Conservation (phyloP, 78 protist species). For the Pigoraptor vietnamica region DNA sequence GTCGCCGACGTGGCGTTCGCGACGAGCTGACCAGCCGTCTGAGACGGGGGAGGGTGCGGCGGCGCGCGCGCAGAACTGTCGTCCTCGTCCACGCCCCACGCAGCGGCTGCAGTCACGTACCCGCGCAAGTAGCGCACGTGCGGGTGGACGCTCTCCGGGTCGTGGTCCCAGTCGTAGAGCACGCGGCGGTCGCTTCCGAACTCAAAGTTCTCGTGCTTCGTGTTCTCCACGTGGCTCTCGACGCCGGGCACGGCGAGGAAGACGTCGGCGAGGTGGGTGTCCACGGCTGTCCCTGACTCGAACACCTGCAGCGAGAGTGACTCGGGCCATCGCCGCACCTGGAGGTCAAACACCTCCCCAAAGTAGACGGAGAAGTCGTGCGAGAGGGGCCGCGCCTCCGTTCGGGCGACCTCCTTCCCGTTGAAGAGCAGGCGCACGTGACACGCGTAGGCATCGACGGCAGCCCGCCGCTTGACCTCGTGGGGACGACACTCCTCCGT, state of each 20-base stretch:
- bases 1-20: not conserved
- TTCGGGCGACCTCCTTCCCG: not conserved
- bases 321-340: not conserved
- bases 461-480: not conserved
- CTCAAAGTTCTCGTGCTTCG: not conserved
- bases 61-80: not conserved
- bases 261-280: not conserved
- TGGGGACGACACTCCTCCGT: not conserved
- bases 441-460: not conserved
- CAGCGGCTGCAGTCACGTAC: not conserved
- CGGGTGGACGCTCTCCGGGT: not conserved
- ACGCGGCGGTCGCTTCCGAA: not conserved
- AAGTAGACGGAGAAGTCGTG: not conserved
- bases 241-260: not conserved
- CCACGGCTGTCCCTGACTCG: not conserved
- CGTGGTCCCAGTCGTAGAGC: not conserved
- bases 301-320: not conserved
- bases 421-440: not conserved
- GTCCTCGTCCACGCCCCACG: not conserved
- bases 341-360: not conserved
- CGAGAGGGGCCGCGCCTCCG: not conserved
- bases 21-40: not conserved
- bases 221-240: not conserved
- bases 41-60: not conserved
- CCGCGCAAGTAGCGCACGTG: not conserved